Evolutionary conservation across 306 rosid species (phyloP), one percentile per base, ranked within the genome.

Genomic region (Quercus agrifolia): DNA sequence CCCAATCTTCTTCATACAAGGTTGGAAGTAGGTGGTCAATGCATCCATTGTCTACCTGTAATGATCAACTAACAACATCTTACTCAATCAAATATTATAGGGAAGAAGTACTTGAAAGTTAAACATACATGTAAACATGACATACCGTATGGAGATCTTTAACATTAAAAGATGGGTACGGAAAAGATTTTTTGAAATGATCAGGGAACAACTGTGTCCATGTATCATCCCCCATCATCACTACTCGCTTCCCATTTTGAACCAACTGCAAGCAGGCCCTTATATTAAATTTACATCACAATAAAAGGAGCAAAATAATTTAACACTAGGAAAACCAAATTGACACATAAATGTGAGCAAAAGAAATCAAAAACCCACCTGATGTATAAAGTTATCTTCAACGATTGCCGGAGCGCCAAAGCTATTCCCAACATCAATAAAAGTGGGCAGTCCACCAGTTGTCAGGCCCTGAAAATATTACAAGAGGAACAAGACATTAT

Each of bases 191-290:
- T 77, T 73, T 83, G 78, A 95, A 95, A 91, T 92, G 99, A 79
- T 77, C 79, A 64, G 99, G 99, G 89, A 92, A 92, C 91, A 95
- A 80, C 58, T 95, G 99, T 9, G 87, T 86, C 99, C 99, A 95
- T n/a, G 99, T 95, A 83, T 95, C 99, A 78, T 95, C 98, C 75
- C 99, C 99, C 99, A 95, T 91, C 99, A 95, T 92, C 72, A 91
- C 93, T 74, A 91, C 94, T 79, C 90, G 91, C 85, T 93, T 95
- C 85, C 98, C 98, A 73, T 87, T 95, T 80, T 90, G 90, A 85
- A 88, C 93, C 81, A 95, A 85, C 99, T 95, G 94, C 76, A 80
- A 75, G 67, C 18, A 10, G 74, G 70, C 18, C 63, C 62, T 63
- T 72, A 44, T 70, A 76, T 81, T 56, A 59, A 62, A 71, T 41